Evolutionary conservation across 495 filamentous ascomycete species (phyloP), one percentile per base, ranked within the genome.

Genomic region (Bacidia gigantensis): DNA sequence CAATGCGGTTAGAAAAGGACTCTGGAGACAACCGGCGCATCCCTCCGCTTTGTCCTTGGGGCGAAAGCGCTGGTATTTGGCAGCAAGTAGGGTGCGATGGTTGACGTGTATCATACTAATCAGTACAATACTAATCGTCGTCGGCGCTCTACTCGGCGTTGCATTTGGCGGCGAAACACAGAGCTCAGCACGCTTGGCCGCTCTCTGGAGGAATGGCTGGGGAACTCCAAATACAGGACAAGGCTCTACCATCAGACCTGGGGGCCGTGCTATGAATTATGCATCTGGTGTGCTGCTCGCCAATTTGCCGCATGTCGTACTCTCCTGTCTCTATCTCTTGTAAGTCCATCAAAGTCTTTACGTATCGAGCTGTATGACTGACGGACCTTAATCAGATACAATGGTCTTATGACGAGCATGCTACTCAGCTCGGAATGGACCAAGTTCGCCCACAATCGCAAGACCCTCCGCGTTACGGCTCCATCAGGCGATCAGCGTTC

Each of bases 401-500:
- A 72, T 57, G 47, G 60, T 39, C 44, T 71, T 2, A 44, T 70
- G 17, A 67, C 65, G 35, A 40, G 54, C 46, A 72, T 76, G 69
- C 59, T 70, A 24, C 55, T 64, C 14, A 59, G 61, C 7, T 20
- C 56, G 2, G 61, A 74, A 56, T 71, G 64, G 58, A 56, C 42
- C 43, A 46, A 50, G 2, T 69, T 62, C 24, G 63, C 60, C 1
- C 47, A 46, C 9, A 17, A 38, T 2, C 59, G 62, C 3, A 70
- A 66, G 41, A 42, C 62, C 0, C 61, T 79, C 0, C 68, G 76
- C 3, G 72, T 79, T 3, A 73, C 72, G 1, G 53, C 58, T 10
- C 70, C 72, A 0, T 50, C 59, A 40, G 65, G 67, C 2, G 49
- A 53, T 1, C 68, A 76, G 52, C 59, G 64, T 26, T 58, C 60